These are phyloP conservation scores for Hymenoscyphus scutula DNA, from an alignment of 2,329 filamentous ascomycete genomes.

Conservation along the genomic window DNA sequence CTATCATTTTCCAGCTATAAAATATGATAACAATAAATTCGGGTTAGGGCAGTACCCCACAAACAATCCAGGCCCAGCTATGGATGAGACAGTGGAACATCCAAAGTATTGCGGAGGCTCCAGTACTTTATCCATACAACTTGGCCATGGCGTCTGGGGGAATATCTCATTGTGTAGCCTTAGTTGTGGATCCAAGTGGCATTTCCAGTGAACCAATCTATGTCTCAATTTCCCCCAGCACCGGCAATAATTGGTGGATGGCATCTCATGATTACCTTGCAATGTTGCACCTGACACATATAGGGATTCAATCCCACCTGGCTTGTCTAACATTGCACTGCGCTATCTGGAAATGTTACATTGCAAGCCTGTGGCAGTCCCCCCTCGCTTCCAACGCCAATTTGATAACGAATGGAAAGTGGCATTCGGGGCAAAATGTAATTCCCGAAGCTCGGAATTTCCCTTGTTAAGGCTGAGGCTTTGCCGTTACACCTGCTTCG, in stretches of 20 bases:
- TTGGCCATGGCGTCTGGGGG: background rate
- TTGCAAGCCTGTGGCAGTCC: background rate
- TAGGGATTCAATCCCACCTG: background rate
- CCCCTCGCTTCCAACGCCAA: background rate
- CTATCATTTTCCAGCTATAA: background rate
- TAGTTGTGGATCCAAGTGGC: background rate
- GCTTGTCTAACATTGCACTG: conserved; percentile 5
- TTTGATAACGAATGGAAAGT: background rate
- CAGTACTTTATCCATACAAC: background rate
- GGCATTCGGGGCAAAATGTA: background rate
- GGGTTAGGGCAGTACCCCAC: background rate
- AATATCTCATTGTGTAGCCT: background rate
- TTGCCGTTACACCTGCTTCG: conserved; percentile 4
- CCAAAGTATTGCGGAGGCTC: background rate
- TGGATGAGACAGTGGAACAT: background rate
- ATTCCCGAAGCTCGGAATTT: background rate
- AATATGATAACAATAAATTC: background rate
- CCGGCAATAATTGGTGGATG: background rate
- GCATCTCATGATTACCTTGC: conserved; percentile 3
- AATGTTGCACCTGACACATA: background rate
- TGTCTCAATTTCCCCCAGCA: background rate
- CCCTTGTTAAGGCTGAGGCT: conserved; percentile 2
- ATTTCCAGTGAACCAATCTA: background rate
- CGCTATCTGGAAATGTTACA: conserved; percentile 2
- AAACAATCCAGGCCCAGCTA: background rate